Evolutionary conservation across 805 yeast species (phyloP).

Genomic region (Candida verbasci): DNA sequence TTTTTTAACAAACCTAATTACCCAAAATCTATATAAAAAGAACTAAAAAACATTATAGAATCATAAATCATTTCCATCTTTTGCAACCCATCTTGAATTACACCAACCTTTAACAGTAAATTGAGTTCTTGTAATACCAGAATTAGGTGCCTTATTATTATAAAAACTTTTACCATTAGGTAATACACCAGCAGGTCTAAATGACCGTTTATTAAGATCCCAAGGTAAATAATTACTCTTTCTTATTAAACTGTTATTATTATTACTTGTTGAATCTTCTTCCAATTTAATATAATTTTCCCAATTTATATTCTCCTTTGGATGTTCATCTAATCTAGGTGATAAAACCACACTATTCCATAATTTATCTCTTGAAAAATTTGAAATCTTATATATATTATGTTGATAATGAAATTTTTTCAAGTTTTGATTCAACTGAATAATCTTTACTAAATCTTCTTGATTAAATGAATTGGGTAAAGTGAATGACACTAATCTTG

Average conservation of each 20-base stretch:
- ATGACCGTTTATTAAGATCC: conserved; percentile 12
- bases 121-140: conserved; percentile 38
- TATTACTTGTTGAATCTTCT: conserved; percentile 8
- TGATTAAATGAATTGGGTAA: conserved; percentile 15
- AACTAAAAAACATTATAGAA: too few relatives aligned
- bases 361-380: conserved; percentile 43
- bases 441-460: conserved; percentile 9
- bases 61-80: too few relatives aligned
- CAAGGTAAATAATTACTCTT: conserved; percentile 24
- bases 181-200: conserved; percentile 35
- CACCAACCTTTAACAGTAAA: conserved; percentile 51
- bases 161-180: conserved; percentile 12
- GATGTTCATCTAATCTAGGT: conserved; percentile 43
- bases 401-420: conserved; percentile 23
- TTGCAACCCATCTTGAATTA: conserved; percentile 39
- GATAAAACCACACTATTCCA: conserved; percentile 52
- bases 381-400: conserved; percentile 32
- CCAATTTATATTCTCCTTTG: conserved; percentile 16
- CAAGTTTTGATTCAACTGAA: conserved; percentile 11
- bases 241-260: conserved; percentile 19
- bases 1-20: too few relatives aligned
- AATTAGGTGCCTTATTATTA: conserved; percentile 33
- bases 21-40: too few relatives aligned
- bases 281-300: conserved; percentile 18
- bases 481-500: conserved; percentile 22